Conservation (phyloP, 371 early-diverging fungal genomes). For the Mucor velutinosus region DNA sequence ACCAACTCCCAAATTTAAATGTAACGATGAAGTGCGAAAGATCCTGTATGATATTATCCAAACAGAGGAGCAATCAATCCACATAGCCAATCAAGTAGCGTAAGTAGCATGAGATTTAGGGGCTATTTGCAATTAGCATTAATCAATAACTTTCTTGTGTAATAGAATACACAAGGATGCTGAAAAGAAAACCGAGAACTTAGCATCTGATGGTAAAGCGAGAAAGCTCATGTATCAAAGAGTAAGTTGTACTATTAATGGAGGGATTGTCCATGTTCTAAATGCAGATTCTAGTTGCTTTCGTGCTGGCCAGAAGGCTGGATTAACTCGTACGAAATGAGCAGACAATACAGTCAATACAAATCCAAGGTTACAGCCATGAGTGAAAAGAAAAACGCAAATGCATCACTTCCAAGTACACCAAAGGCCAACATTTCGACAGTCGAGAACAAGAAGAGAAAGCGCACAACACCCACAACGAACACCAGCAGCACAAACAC, state of each 20-base stretch:
- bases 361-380: slow-evolving; percentile 31
- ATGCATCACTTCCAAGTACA: neutral
- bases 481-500: neutral
- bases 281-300: slow-evolving; percentile 32
- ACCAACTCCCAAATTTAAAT: slow-evolving; percentile 30
- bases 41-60: slow-evolving; percentile 43
- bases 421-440: neutral
- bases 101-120: slow-evolving; percentile 14
- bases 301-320: slow-evolving; percentile 54
- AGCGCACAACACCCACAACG: neutral
- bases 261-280: neutral
- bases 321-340: slow-evolving; percentile 60
- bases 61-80: slow-evolving; percentile 30
- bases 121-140: neutral
- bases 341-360: slow-evolving; percentile 56
- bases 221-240: slow-evolving; percentile 53
- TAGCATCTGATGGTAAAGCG: slow-evolving; percentile 45
- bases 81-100: slow-evolving; percentile 39
- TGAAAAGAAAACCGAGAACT: slow-evolving; percentile 6
- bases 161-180: slow-evolving; percentile 13
- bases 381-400: slow-evolving; percentile 7
- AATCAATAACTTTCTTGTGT: neutral
- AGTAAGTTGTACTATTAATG: slow-evolving; percentile 28
- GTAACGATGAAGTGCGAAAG: slow-evolving; percentile 36
- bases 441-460: slow-evolving; percentile 1